These are phyloP conservation scores for Clitocybe nebularis DNA, from an alignment of 1,284 basidiomycete species.

Conservation along the genomic window DNA sequence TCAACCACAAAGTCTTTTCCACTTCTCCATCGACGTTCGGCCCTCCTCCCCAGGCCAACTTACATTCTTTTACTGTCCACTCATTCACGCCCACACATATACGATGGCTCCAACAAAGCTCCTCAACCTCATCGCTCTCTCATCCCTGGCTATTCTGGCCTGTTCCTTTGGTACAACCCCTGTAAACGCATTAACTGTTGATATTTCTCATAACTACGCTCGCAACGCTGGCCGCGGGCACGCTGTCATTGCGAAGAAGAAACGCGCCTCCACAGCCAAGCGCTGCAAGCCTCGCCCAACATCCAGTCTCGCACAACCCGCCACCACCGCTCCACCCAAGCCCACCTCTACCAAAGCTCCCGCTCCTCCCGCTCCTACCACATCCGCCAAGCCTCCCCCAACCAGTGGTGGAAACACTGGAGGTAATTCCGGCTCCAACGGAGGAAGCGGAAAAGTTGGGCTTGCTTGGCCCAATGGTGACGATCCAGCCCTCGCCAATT, in stretches of 20 bases:
- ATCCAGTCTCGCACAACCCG: slow-evolving; percentile 20
- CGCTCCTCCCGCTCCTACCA: slow-evolving; percentile 18
- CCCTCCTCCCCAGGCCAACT: slow-evolving; percentile 11
- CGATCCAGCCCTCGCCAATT: slow-evolving; percentile 40
- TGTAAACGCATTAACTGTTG: slow-evolving; percentile 49
- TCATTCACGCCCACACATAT: slow-evolving; percentile 25
- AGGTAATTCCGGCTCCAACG: slow-evolving; percentile 15
- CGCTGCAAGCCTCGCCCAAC: slow-evolving; percentile 56
- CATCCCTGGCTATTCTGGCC: slow-evolving; percentile 54
- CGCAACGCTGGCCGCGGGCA: slow-evolving; percentile 37
- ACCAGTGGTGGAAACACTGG: slow-evolving; percentile 13
- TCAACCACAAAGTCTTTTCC: slow-evolving; percentile 3
- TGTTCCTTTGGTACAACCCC: slow-evolving; percentile 43
- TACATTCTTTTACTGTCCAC: slow-evolving; percentile 17
- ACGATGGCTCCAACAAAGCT: slow-evolving; percentile 52
- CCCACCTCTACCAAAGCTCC: slow-evolving; percentile 13
- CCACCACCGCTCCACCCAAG: slow-evolving; percentile 12
- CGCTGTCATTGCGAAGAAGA: slow-evolving; percentile 46
- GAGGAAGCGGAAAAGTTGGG: slow-evolving; percentile 44
- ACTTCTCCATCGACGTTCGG: slow-evolving; percentile 15
- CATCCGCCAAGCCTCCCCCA: slow-evolving; percentile 18
- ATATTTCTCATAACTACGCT: slow-evolving; percentile 31
- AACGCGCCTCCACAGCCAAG: slow-evolving; percentile 36
- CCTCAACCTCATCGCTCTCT: slow-evolving; percentile 52
- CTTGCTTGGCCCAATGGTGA: slow-evolving; percentile 62